Conservation (phyloP, 2,329 filamentous ascomycete genomes). For the Metarhizium guizhouense region DNA sequence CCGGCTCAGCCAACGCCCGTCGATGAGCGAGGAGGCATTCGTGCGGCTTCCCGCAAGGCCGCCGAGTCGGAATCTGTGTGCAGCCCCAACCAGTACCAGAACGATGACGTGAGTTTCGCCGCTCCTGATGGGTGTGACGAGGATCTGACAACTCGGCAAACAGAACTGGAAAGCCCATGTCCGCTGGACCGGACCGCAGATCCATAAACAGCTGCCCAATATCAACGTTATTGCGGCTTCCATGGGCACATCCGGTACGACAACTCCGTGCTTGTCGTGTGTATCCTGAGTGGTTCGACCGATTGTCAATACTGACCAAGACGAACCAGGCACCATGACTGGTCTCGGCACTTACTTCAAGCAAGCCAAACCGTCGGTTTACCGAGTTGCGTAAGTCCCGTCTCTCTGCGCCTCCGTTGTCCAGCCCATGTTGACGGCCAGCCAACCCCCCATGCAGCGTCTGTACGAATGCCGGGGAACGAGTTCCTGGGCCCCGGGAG, state of each 20-base stretch:
- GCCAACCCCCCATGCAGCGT: constrained; percentile 33
- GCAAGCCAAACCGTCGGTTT: constrained; percentile 38
- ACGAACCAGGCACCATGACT: constrained; percentile 32
- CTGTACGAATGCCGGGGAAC: constrained; percentile 47
- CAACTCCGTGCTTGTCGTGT: neutral
- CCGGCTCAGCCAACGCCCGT: constrained; percentile 23
- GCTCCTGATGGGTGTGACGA: neutral
- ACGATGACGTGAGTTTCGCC: constrained; percentile 18
- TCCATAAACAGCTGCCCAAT: constrained; percentile 44
- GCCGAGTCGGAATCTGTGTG: constrained; percentile 18
- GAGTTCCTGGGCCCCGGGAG: constrained; percentile 48
- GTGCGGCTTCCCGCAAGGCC: constrained; percentile 19
- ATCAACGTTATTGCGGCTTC: constrained; percentile 46
- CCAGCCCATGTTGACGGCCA: neutral
- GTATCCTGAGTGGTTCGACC: neutral
- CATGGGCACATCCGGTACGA: constrained; percentile 38
- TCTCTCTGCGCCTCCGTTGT: neutral
- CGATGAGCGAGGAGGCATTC: constrained; percentile 23
- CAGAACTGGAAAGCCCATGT: constrained; percentile 46
- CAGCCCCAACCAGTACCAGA: constrained; percentile 25
- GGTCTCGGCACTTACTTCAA: constrained; percentile 43
- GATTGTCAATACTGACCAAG: neutral
- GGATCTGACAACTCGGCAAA: neutral
- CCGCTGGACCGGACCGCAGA: constrained; percentile 51
- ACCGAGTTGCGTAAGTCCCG: constrained; percentile 20